Base-by-base conservation (phyloP, 2,329 filamentous ascomycete genomes). In the Metarhizium humberi region DNA sequence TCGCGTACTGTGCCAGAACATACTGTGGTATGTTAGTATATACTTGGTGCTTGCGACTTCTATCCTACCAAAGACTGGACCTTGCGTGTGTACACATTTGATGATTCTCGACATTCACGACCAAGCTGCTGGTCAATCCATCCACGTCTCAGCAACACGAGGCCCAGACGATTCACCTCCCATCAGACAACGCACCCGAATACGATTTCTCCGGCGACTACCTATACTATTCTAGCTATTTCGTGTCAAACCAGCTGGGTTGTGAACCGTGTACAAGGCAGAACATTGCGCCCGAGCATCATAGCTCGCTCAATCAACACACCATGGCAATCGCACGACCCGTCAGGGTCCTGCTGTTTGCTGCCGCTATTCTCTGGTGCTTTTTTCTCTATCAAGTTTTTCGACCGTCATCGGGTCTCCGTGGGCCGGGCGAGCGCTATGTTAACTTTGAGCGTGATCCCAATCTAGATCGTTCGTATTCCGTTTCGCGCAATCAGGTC, bases 241-340 rank as follows among this genome's bases (percentile, higher is more conserved):
- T 30, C n/a, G 25, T 13, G 10, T 1, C 25, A 13, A 16, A 5
- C 45, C 11, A 30, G 25, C 25, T 4, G 1, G 20, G 30, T 16
- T 30, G 45, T 18, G 25, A n/a, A 48, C 2, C 8, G 7, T 48
- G 20, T n/a, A 14, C 18, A 11, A 20, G 42, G n/a, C 42, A 18
- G 45, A 49, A n/a, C 42, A 29, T 43, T 53, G 40, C 51, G 25
- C 18, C 42, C 7, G 18, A 18, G 51, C 46, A 25, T 49, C 43
- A 18, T 5, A 46, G n/a, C 40, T 52, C 54, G 10, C 32, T 52
- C 54, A 30, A 30, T 30, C 45, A 18, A 48, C 45, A 16, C 25
- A 30, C 13, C 45, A 96, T 96, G 91, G 89, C 87, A 66, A 78
- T 96, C 68, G 89, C 90, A 67, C 86, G 86, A 76, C 89, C 90